phyloP scores from a whole-genome alignment of 1,139 yeast species.

The Taiozyma sp. region DNA sequence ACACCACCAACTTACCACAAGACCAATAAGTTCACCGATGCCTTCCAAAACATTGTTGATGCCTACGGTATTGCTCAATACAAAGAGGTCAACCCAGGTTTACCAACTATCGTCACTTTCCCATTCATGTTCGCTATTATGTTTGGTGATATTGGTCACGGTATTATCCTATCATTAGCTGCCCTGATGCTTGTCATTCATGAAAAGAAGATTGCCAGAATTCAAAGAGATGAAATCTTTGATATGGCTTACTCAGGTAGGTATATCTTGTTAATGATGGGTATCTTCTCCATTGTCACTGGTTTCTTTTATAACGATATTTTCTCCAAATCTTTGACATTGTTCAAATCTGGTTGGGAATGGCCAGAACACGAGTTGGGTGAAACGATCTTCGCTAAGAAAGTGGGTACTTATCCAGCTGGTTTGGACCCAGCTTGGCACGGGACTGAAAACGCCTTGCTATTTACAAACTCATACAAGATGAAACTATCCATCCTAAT shows the following conservation, averaged over 20 bases:
- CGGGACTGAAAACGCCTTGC: constrained; percentile 86
- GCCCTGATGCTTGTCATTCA: constrained; percentile 66
- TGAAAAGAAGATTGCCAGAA: constrained; percentile 59
- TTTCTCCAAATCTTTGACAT: constrained; percentile 83
- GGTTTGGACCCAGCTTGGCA: constrained; percentile 98
- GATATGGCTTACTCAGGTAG: constrained; percentile 96
- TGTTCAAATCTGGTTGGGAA: constrained; percentile 86
- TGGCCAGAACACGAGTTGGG: constrained; percentile 73
- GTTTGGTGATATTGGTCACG: constrained; percentile 99
- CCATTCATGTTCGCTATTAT: constrained; percentile 99
- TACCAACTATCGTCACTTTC: constrained; percentile 91
- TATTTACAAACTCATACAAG: constrained; percentile 91
- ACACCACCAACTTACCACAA: constrained; percentile 93
- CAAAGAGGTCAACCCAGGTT: constrained; percentile 93
- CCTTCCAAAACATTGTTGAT: constrained; percentile 90
- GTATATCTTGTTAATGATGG: constrained; percentile 87
- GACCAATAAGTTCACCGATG: constrained; percentile 87
- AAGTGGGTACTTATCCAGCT: constrained; percentile 66
- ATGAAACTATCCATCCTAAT: constrained; percentile 92
- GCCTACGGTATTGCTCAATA: constrained; percentile 94
- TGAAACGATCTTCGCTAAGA: constrained; percentile 58
- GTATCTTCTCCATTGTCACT: constrained; percentile 86
- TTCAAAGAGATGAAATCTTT: constrained; percentile 86
- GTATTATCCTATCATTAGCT: constrained; percentile 70
- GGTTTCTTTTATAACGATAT: constrained; percentile 92